Evolutionary conservation across 2,329 filamentous ascomycete species (phyloP).

Genomic region (Aspergillus thermomutatus): DNA sequence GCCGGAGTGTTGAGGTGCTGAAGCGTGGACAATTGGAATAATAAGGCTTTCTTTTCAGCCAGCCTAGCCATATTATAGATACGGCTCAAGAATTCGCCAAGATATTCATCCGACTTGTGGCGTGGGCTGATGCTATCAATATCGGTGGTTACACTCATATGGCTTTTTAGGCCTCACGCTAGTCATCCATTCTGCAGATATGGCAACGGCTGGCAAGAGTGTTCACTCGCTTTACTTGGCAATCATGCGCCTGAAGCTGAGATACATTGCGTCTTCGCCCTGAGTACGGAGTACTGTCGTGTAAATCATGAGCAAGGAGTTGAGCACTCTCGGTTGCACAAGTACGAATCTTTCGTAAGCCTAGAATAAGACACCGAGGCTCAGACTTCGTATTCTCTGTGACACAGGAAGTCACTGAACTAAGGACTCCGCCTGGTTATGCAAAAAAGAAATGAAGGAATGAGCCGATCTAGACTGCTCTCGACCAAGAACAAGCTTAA

Average conservation of each 20-base stretch:
- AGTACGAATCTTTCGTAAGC: not conserved
- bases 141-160: not conserved
- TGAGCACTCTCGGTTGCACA: not conserved
- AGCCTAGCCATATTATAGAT: not conserved
- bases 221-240: not conserved
- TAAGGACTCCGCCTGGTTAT: not conserved
- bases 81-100: not conserved
- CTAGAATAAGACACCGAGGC: not conserved
- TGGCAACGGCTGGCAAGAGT: not conserved
- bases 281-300: not conserved
- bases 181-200: not conserved
- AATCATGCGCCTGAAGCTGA: not conserved
- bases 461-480: not conserved
- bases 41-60: not conserved
- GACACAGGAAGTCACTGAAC: not conserved
- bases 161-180: not conserved
- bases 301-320: not conserved
- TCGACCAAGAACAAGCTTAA: not conserved
- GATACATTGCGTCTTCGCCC: not conserved
- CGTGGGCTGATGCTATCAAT: not conserved
- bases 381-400: not conserved
- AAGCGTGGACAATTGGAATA: not conserved
- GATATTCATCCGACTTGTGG: not conserved
- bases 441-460: not conserved
- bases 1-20: not conserved